Evolutionary conservation across 768 basidiomycete genomes (phyloP), one percentile per base, ranked within the genome.

Genomic region (Leccinum broughii): DNA sequence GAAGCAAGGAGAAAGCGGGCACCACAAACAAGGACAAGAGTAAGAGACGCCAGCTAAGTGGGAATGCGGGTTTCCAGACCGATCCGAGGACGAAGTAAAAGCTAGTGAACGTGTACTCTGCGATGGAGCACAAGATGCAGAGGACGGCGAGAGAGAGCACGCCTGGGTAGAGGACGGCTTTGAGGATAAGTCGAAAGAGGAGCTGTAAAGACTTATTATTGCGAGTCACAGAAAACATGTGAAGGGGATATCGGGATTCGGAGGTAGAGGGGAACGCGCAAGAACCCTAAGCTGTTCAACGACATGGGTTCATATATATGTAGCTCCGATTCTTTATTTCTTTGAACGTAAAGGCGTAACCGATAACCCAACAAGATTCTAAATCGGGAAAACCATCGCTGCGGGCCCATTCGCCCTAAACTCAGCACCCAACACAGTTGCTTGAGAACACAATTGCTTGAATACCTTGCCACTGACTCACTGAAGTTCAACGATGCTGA

Each of bases 41-140:
- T 1, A 66, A 1, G 0, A 68, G 1, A 35, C 60, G 68, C 68
- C 68, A 69, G 34, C 59, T 70, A 4, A 39, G 17, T 1, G 68
- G 69, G 50, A 70, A 69, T 0, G 57, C 63, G 0, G 63, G 61
- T 37, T 52, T 58, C 69, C 69, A 69, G 46, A 70, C 52, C 3
- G 6, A 11, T 0, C n/a, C 56, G 9, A 49, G 6, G 0, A 48
- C 2, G 6, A 70, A 57, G 63, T 65, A 70, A 52, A 44, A 32
- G 1, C 17, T 1, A 7, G 57, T 54, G 39, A 68, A 59, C 20
- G 10, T 20, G 55, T 57, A 39, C 17, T 68, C 68, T 6, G 57
- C 55, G 20, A 59, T 1, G 54, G 9, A 10, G 51, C 59, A 68
- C 8, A 70, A 44, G 37, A 54, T 3, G 28, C 9, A 55, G 44